phyloP scores from a whole-genome alignment of 2,329 filamentous ascomycete genomes.

The Cladosporium sp. region DNA sequence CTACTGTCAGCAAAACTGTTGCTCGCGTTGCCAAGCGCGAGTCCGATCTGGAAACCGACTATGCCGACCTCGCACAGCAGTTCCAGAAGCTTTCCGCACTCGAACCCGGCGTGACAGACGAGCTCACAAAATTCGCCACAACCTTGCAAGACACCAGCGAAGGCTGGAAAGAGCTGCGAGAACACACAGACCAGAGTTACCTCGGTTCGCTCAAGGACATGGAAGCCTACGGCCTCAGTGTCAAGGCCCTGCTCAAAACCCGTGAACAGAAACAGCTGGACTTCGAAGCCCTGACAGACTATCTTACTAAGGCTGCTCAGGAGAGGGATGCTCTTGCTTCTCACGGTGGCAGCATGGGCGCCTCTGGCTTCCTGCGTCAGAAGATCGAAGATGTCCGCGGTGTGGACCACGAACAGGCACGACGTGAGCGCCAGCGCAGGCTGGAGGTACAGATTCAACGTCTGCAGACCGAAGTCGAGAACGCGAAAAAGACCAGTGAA shows the following conservation, averaged over 20 bases:
- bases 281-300: constrained; percentile 93
- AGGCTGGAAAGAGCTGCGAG: constrained; percentile 77
- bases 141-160: constrained; percentile 81
- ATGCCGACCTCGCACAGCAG: constrained; percentile 85
- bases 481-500: constrained; percentile 81
- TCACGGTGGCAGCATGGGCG: constrained; percentile 58
- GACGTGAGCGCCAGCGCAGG: constrained; percentile 83
- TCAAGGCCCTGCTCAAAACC: constrained; percentile 86
- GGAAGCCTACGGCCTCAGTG: constrained; percentile 86
- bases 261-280: constrained; percentile 98
- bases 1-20: constrained; percentile 93
- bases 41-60: constrained; percentile 82
- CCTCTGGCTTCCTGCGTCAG: constrained; percentile 83
- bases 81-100: constrained; percentile 90
- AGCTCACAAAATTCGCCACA: constrained; percentile 81
- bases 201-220: constrained; percentile 90
- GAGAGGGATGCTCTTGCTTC: constrained; percentile 80
- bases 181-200: constrained; percentile 94
- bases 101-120: constrained; percentile 80
- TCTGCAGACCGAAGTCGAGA: constrained; percentile 84
- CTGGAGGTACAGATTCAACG: constrained; percentile 91
- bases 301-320: constrained; percentile 83
- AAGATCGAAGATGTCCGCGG: constrained; percentile 97
- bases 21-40: constrained; percentile 85
- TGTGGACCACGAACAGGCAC: constrained; percentile 90